Evolutionary conservation across 1,284 basidiomycete genomes (phyloP).

Genomic region (Thecaphora thlaspeos): DNA sequence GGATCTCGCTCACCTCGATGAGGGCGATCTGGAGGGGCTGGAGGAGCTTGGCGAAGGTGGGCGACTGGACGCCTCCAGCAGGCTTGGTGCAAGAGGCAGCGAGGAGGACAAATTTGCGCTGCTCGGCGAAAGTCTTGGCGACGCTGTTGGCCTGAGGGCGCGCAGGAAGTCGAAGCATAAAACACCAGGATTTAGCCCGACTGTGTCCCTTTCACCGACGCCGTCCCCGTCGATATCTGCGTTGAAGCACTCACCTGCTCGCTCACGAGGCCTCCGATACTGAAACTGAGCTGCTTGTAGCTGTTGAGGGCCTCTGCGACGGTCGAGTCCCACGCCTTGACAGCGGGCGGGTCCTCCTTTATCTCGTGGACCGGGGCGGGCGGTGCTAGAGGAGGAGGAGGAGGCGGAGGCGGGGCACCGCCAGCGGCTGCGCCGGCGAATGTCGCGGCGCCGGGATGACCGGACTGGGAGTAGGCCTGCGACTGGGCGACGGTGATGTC

Average conservation of each 20-base stretch:
- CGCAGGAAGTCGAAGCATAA: background rate
- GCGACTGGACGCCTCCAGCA: slow-evolving; percentile 64
- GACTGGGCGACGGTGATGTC: slow-evolving; percentile 69
- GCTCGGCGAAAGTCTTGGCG: slow-evolving; percentile 68
- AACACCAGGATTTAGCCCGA: background rate
- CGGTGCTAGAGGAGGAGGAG: slow-evolving; percentile 19
- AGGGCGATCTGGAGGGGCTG: slow-evolving; percentile 74
- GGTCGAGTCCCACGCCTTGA: slow-evolving; percentile 73
- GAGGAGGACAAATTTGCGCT: slow-evolving; percentile 70
- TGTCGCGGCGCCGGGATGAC: background rate
- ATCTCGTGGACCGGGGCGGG: slow-evolving; percentile 15
- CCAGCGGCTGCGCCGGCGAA: slow-evolving; percentile 12
- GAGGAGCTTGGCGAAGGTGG: slow-evolving; percentile 67
- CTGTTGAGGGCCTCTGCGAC: slow-evolving; percentile 73
- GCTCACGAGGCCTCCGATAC: slow-evolving; percentile 71
- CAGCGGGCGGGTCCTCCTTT: slow-evolving; percentile 64
- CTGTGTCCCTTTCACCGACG: too few relatives aligned
- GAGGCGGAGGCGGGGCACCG: slow-evolving; percentile 15
- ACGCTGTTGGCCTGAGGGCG: slow-evolving; percentile 67
- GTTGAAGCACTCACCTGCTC: slow-evolving; percentile 24
- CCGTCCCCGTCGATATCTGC: too few relatives aligned
- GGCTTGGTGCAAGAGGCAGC: slow-evolving; percentile 73
- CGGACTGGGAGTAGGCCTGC: slow-evolving; percentile 4
- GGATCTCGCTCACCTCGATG: slow-evolving; percentile 72
- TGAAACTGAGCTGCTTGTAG: slow-evolving; percentile 72